These are phyloP conservation scores for Hibiscus mutabilis DNA, from an alignment of 345 rosid genomes.

Conservation along the genomic window DNA sequence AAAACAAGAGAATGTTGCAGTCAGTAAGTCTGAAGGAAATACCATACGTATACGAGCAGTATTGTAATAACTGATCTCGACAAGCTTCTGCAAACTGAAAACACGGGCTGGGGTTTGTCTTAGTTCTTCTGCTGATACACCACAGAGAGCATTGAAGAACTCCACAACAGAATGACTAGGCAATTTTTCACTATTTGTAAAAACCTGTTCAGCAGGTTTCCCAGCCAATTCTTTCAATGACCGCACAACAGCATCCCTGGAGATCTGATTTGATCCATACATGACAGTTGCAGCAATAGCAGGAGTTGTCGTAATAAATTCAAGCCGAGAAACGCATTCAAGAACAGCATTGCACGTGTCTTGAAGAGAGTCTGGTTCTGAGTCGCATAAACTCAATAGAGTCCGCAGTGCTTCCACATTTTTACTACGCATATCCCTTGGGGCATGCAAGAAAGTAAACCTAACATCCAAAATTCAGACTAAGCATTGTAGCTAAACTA, in stretches of 20 bases:
- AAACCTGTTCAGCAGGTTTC: constrained; percentile 91
- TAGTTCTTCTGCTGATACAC: constrained; percentile 94
- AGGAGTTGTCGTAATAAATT: constrained; percentile 82
- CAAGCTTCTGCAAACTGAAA: constrained; percentile 97
- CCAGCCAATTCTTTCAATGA: constrained; percentile 87
- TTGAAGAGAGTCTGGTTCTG: constrained; percentile 70
- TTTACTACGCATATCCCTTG: constrained; percentile 94
- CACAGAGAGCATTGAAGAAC: constrained; percentile 93
- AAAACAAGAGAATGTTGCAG: not conserved
- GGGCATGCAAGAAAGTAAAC: constrained; percentile 98
- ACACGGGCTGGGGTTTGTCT: constrained; percentile 98
- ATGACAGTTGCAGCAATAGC: constrained; percentile 88
- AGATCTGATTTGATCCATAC: constrained; percentile 96
- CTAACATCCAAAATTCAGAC: constrained; percentile 34
- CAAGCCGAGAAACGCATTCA: constrained; percentile 98
- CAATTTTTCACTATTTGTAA: constrained; percentile 81
- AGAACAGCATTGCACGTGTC: constrained; percentile 99
- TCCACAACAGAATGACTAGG: constrained; percentile 93
- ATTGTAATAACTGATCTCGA: constrained; percentile 98
- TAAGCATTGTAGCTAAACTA: not conserved
- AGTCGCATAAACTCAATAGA: constrained; percentile 65
- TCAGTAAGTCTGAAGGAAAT: constrained; percentile 17
- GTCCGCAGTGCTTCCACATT: constrained; percentile 96
- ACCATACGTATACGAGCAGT: constrained; percentile 98
- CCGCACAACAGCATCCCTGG: constrained; percentile 90